Percentiles rank a stretch among this genome's conserved stretches.
phyloP scores from a whole-genome alignment of 2,329 filamentous ascomycete species.

The Aspergillus arachidicola region DNA sequence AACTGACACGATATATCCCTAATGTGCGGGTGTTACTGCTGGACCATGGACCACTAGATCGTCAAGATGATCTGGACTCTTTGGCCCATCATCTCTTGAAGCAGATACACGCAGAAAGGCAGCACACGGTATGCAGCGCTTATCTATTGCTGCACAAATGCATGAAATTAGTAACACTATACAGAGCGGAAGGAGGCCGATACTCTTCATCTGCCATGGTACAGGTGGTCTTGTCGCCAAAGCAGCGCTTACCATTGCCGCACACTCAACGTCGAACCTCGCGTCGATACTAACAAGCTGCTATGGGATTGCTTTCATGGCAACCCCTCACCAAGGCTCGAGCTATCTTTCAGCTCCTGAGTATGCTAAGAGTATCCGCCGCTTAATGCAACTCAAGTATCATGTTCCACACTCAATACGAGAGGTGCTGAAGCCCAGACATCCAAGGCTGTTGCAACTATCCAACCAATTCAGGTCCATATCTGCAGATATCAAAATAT shows the following conservation, averaged over 20 bases:
- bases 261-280: slow-evolving; percentile 27
- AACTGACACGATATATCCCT: slow-evolving; percentile 23
- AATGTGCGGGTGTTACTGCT: slow-evolving; percentile 32
- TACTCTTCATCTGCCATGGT: slow-evolving; percentile 65
- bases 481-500: slow-evolving; percentile 61
- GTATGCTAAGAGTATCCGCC: slow-evolving; percentile 58
- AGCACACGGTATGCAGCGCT: slow-evolving; percentile 19
- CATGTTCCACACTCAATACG: slow-evolving; percentile 56
- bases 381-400: slow-evolving; percentile 54
- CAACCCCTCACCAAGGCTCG: slow-evolving; percentile 64
- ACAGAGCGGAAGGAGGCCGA: slow-evolving; percentile 45
- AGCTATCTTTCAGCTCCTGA: slow-evolving; percentile 63
- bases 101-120: slow-evolving; percentile 26
- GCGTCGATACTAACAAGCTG: slow-evolving; percentile 56
- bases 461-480: slow-evolving; percentile 60
- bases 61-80: slow-evolving; percentile 30
- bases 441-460: slow-evolving; percentile 51
- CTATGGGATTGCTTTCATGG: slow-evolving; percentile 65
- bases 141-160: background rate
- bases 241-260: slow-evolving; percentile 51
- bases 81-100: slow-evolving; percentile 30
- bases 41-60: slow-evolving; percentile 30
- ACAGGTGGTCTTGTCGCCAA: slow-evolving; percentile 64
- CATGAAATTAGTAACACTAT: background rate
- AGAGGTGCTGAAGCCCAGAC: slow-evolving; percentile 55